A percentile compares a stretch with the other conserved stretches of the same genome.
These are phyloP conservation scores for Aureobasidium sp. DNA, from an alignment of 2,329 filamentous ascomycete species.

Conservation along the genomic window DNA sequence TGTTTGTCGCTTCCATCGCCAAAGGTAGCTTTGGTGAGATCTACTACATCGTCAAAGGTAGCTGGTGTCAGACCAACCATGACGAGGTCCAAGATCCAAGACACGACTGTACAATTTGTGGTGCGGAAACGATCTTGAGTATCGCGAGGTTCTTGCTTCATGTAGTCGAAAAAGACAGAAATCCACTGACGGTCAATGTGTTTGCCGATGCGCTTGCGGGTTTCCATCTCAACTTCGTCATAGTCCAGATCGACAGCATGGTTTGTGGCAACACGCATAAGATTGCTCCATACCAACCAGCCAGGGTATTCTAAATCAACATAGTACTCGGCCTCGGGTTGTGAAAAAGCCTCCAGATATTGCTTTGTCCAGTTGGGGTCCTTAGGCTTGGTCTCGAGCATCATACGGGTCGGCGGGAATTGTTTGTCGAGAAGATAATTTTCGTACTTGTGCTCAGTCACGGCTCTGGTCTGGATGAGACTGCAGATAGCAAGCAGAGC, in stretches of 20 bases:
- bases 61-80: conserved; percentile 69
- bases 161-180: conserved; percentile 76
- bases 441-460: conserved; percentile 79
- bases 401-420: conserved; percentile 66
- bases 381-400: conserved; percentile 64
- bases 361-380: conserved; percentile 72
- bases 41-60: conserved; percentile 81
- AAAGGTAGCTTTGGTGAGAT: conserved; percentile 69
- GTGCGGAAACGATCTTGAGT: conserved; percentile 80
- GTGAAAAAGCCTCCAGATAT: conserved; percentile 70
- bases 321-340: conserved; percentile 75
- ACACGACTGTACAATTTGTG: conserved; percentile 76
- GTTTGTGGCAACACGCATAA: conserved; percentile 70
- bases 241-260: conserved; percentile 66
- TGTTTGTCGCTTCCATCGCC: conserved; percentile 95
- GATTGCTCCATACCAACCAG: conserved; percentile 93
- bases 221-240: conserved; percentile 69
- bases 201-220: conserved; percentile 71
- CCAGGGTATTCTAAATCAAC: conserved; percentile 88
- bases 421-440: conserved; percentile 81
- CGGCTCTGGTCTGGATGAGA: conserved; percentile 77
- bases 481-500: conserved; percentile 71
- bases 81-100: conserved; percentile 85
- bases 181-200: conserved; percentile 82
- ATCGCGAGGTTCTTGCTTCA: conserved; percentile 94